phyloP scores from a whole-genome alignment of 768 basidiomycete species.

The Rhodosporidiobolus sp. region DNA sequence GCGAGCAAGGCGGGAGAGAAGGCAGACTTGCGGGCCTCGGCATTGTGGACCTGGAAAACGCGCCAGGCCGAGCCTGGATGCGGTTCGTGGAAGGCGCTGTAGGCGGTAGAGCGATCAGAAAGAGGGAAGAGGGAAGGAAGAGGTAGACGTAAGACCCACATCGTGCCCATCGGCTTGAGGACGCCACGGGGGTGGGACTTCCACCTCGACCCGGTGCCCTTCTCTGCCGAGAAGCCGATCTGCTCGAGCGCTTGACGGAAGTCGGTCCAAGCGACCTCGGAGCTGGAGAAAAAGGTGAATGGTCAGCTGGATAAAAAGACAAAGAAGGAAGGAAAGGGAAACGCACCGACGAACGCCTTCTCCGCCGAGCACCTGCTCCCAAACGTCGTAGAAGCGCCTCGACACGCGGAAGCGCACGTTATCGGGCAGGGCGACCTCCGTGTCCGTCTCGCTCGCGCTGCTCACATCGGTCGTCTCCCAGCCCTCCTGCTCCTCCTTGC shows the following conservation, averaged over 20 bases:
- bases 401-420: not conserved
- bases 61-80: constrained; percentile 10
- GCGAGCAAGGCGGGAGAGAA: not conserved
- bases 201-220: constrained; percentile 8
- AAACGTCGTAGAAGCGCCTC: not conserved
- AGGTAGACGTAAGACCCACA: constrained; percentile 6
- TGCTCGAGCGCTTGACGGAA: constrained; percentile 14
- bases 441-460: not conserved
- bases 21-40: constrained; percentile 1
- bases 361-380: constrained; percentile 5
- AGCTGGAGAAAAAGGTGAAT: too few relatives aligned
- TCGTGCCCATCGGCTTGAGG: not conserved
- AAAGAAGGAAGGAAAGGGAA: too few relatives aligned
- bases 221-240: constrained; percentile 11
- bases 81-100: constrained; percentile 17
- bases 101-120: not conserved
- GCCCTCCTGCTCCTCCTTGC: not conserved
- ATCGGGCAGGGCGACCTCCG: not conserved
- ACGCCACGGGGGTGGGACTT: constrained; percentile 12
- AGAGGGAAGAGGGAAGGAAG: not conserved
- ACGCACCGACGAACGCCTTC: not conserved
- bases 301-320: not conserved
- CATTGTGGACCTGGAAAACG: not conserved
- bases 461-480: too few relatives aligned
- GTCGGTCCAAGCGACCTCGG: constrained; percentile 20